A percentile compares a stretch with the other conserved stretches of the same genome.
phyloP scores from a whole-genome alignment of 352 stramenopile genomes.

The Phytophthora palmivora region DNA sequence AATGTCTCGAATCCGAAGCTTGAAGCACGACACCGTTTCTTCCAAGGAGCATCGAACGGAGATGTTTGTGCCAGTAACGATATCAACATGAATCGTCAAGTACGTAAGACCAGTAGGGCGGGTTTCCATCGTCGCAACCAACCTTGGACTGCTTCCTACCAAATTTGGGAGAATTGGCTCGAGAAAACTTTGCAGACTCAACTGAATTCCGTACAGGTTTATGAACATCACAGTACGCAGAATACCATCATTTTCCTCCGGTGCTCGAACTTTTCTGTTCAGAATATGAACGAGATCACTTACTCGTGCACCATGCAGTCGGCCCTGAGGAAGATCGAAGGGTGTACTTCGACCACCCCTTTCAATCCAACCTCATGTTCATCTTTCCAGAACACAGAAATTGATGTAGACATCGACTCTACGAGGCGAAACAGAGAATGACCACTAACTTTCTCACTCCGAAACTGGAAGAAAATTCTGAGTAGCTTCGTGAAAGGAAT shows the following conservation, averaged over 20 bases:
- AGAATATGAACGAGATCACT: conserved; percentile 4
- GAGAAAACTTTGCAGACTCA: neutral
- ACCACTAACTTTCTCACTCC: neutral
- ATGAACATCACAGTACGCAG: neutral
- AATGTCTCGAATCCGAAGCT: conserved; percentile 8
- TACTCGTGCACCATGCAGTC: neutral
- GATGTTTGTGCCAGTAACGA: neutral
- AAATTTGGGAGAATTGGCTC: neutral
- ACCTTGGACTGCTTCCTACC: neutral
- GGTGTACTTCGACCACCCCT: conserved; percentile 5
- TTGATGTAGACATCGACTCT: neutral
- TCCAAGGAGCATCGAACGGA: neutral
- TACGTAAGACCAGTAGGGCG: neutral
- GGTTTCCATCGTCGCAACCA: conserved; percentile 2
- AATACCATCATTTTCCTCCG: neutral
- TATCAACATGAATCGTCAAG: conserved; percentile 1
- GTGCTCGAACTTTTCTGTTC: neutral
- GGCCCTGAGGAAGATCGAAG: neutral
- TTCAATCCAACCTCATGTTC: neutral
- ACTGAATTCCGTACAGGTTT: neutral
- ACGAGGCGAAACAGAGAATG: neutral
- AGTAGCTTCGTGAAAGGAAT: neutral
- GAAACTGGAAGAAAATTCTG: neutral
- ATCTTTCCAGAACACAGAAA: conserved; percentile 9
- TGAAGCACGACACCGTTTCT: conserved; percentile 15